Evolutionary conservation across 352 stramenopile species (phyloP), one percentile per base, ranked within the genome.

Genomic region (Paralagenidium karlingii): DNA sequence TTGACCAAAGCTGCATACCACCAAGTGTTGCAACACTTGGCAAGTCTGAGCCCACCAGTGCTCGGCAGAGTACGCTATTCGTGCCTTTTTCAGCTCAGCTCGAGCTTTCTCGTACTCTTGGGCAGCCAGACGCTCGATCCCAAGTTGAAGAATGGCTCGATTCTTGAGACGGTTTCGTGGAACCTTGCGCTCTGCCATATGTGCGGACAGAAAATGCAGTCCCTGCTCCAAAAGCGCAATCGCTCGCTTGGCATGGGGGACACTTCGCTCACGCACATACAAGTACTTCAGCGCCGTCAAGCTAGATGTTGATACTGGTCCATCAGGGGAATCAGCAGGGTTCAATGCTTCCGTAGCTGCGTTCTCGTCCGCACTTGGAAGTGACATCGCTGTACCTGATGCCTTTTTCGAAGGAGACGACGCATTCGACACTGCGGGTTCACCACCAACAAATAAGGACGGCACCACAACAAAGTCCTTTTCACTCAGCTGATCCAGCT

Each of bases 171-270:
- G 69, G 50, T 53, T 68, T 0, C 75, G 69, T 7, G 68, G 63
- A 0, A 60, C 49, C 36, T 83, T 86, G 22, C 70, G 68, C 30
- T 83, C 66, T 8, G 67, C 67, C 13, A 71, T 51, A 46, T 77
- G 82, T 37, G 80, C 58, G 16, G 66, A 67, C 24, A 92, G 36
- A 55, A 87, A 63, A 38, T 86, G 70, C 12, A 87, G 57, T 9
- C 75, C 71, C 29, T 86, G 74, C 43, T 87, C 73, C 7, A 92
- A 52, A 11, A 92, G 41, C 27, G 79, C 48, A 38, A 92, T 87
- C 8, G 71, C 60, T n/a, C 62, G 58, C 38, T 73, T 82, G 1
- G 75, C 68, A 34, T 92, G 78, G 0, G 68, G 60, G 8, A 79
- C 58, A 3, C 55, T 51, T 5, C 59, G 68, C 40, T 92, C 78